These are phyloP conservation scores for Pyronema omphalodes DNA, from an alignment of 495 filamentous ascomycete species.

Conservation along the genomic window DNA sequence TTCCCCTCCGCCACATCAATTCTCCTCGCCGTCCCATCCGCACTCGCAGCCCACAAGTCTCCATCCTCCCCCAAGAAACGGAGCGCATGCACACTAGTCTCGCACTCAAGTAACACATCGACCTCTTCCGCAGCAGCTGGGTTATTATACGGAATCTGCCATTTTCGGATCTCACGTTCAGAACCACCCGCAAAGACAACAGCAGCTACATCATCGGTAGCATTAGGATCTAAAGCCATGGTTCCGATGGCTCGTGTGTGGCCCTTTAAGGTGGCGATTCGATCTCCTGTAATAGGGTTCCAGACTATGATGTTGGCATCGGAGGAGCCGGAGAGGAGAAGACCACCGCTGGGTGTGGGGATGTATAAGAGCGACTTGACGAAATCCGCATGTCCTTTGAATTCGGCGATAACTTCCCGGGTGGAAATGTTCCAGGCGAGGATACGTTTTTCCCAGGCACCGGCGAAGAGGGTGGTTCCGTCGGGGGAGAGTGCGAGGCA, in stretches of 20 bases:
- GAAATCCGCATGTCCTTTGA: constrained; percentile 74
- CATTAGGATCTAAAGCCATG: constrained; percentile 49
- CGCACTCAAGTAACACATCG: constrained; percentile 57
- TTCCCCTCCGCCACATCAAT: constrained; percentile 11
- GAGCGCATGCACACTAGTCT: constrained; percentile 73
- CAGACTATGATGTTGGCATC: constrained; percentile 77
- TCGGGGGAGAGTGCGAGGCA: constrained; percentile 49
- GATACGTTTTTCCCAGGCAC: constrained; percentile 82
- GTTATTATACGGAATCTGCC: constrained; percentile 26
- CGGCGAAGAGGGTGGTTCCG: constrained; percentile 51
- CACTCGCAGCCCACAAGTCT: constrained; percentile 80
- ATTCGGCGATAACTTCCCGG: constrained; percentile 34
- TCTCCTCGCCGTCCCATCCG: constrained; percentile 52
- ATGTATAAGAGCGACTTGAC: constrained; percentile 52
- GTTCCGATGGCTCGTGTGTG: constrained; percentile 60
- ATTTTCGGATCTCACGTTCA: constrained; percentile 65
- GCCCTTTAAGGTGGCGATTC: constrained; percentile 57
- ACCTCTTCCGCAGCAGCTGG: constrained; percentile 22
- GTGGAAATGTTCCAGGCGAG: constrained; percentile 60
- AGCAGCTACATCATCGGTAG: constrained; percentile 30
- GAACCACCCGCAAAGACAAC: constrained; percentile 61
- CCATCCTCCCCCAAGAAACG: constrained; percentile 44
- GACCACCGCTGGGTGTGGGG: constrained; percentile 7
- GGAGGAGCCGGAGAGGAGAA: constrained; percentile 65
- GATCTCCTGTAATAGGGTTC: constrained; percentile 46